Evolutionary conservation across 495 filamentous ascomycete species (phyloP).

Genomic region (Podospora appendiculata): DNA sequence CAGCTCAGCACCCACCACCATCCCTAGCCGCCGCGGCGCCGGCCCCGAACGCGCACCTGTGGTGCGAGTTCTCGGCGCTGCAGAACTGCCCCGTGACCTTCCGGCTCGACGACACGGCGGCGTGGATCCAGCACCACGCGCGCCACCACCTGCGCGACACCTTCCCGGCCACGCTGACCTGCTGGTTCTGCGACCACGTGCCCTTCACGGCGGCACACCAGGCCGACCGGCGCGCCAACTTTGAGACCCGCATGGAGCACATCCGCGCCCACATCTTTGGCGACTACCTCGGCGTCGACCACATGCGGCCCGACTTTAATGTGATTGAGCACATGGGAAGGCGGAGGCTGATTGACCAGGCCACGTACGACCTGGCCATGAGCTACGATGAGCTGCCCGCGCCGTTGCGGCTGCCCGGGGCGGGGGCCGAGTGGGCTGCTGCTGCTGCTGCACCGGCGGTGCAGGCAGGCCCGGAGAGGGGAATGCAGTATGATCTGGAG

Average conservation of each 20-base stretch:
- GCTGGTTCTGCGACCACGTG: slow-evolving; percentile 40
- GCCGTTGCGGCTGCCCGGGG: slow-evolving; percentile 1
- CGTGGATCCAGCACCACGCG: slow-evolving; percentile 38
- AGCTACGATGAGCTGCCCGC: slow-evolving; percentile 17
- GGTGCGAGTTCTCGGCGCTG: slow-evolving; percentile 33
- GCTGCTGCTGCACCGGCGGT: not conserved
- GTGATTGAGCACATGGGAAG: slow-evolving; percentile 24
- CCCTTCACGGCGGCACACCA: slow-evolving; percentile 10
- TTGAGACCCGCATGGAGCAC: slow-evolving; percentile 36
- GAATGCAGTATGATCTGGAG: not conserved
- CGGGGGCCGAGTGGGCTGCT: not conserved
- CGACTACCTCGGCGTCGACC: slow-evolving; percentile 3
- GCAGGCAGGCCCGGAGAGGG: not conserved
- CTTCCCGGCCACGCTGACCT: slow-evolving; percentile 29
- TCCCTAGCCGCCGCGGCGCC: not conserved
- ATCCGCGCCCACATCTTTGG: slow-evolving; percentile 30
- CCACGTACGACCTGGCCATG: slow-evolving; percentile 2
- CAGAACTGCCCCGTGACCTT: slow-evolving; percentile 23
- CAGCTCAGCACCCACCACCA: not conserved
- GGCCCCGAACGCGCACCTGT: slow-evolving; percentile 10
- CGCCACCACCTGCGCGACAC: slow-evolving; percentile 22
- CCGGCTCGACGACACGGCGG: slow-evolving; percentile 19
- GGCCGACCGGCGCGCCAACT: slow-evolving; percentile 13
- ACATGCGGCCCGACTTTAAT: slow-evolving; percentile 35
- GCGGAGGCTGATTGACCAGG: slow-evolving; percentile 9